Evolutionary conservation across 306 rosid species (phyloP).

Genomic region (Prunus davidiana): DNA sequence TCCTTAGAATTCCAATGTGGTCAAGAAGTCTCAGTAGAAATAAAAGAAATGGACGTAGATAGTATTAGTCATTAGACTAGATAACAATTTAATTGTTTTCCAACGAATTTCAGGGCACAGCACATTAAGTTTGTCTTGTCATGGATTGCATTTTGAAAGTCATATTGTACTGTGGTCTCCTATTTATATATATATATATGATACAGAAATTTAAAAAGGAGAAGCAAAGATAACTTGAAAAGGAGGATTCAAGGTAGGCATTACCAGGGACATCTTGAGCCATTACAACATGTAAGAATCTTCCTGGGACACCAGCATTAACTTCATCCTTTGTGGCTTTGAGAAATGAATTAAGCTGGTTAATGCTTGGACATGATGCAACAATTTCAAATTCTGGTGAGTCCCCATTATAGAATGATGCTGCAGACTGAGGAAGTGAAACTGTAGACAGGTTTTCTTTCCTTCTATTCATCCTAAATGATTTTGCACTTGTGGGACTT

Average conservation of each 20-base stretch:
- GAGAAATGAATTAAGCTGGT: conserved; percentile 56
- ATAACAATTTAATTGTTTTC: background rate
- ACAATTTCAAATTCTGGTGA: conserved; percentile 64
- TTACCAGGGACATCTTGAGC: conserved; percentile 65
- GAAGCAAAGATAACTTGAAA: background rate
- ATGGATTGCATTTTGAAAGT: background rate
- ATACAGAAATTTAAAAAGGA: too few relatives aligned
- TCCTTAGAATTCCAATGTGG: too few relatives aligned
- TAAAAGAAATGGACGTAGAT: background rate
- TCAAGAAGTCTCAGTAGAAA: too few relatives aligned
- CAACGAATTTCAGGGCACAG: background rate
- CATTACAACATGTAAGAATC: conserved; percentile 68
- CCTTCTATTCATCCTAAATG: conserved; percentile 41
- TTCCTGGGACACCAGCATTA: conserved; percentile 70
- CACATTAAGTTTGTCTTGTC: background rate
- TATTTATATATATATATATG: background rate
- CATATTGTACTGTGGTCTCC: background rate
- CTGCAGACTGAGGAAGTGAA: conserved; percentile 72
- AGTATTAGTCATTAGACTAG: background rate
- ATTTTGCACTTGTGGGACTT: conserved; percentile 32
- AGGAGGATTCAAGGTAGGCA: background rate
- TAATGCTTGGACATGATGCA: conserved; percentile 61
- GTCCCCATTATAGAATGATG: conserved; percentile 55
- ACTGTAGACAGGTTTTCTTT: conserved; percentile 42
- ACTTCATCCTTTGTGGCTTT: conserved; percentile 65